Evolutionary conservation across 108 stramenopile genomes (phyloP), one percentile per base, ranked within the genome.

Genomic region (Epipyxis sp.): DNA sequence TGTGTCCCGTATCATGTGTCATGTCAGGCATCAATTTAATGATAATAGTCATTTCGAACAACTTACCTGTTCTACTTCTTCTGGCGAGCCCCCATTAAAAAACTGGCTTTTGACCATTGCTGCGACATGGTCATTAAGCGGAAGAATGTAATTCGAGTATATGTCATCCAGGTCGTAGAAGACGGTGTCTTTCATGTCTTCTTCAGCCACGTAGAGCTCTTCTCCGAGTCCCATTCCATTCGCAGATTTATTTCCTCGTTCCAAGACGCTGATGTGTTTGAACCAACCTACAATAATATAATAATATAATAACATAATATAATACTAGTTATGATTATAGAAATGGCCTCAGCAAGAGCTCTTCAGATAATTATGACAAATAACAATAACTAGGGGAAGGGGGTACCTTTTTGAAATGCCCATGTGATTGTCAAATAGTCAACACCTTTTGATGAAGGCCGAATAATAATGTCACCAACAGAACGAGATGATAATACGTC

Each of bases 161-260:
- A 82, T 2, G 69, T 82, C 81, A 37, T 79, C 78, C 6, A 82
- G 29, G 50, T 71, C 77, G 71, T 20, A 40, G 41, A 37, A 81
- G 46, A 50, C 1, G 65, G 27, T 1, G 10, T 80, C 37, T 13
- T 44, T 41, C n/a, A 20, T 43, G 16, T 20, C 59, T n/a, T 71
- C 61, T 6, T 79, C 29, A 45, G 65, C 74, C 61, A 65, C 61
- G 34, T 65, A 65, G 34, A 65, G 27, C 61, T 50, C 46, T 13
- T 50, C 20, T 6, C 46, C 46, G 13, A 37, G 61, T 35, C 61
- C 34, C 27, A 37, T 6, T 25, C 6, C 34, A 65, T 25, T 42
- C 43, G 32, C 42, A 20, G 3, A 42, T 6, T 74, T 74, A n/a
- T n/a, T n/a, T 16, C 27, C 32, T 37, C 10, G 6, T 42, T 74